phyloP scores from a whole-genome alignment of 768 basidiomycete species.

The Exsudoporus frostii region DNA sequence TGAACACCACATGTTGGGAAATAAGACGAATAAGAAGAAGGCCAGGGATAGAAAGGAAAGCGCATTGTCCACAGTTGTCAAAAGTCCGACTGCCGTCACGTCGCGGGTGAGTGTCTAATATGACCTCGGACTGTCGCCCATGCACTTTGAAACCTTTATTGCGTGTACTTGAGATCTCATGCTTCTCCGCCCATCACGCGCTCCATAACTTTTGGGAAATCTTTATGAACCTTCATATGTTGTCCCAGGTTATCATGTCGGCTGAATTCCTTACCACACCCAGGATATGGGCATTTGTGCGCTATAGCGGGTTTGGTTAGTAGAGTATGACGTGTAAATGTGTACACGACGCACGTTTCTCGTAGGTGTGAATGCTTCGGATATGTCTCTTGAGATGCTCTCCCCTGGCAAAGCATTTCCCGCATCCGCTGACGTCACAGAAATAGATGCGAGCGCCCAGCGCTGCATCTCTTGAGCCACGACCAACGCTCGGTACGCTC shows the following conservation, averaged over 20 bases:
- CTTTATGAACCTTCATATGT: constrained; percentile 79
- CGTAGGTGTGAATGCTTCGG: constrained; percentile 85
- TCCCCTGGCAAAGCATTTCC: constrained; percentile 82
- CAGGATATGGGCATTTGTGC: constrained; percentile 74
- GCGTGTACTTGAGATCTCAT: constrained; percentile 9
- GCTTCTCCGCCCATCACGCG: constrained; percentile 23
- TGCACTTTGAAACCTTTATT: constrained; percentile 19
- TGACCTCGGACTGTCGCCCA: constrained; percentile 22
- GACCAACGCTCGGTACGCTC: constrained; percentile 27
- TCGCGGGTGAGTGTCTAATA: constrained; percentile 11
- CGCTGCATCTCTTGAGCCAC: constrained; percentile 35
- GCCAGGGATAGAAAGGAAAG: constrained; percentile 20
- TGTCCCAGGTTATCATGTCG: constrained; percentile 87
- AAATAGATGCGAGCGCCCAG: constrained; percentile 54
- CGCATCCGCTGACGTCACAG: constrained; percentile 80
- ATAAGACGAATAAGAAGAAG: constrained; percentile 22
- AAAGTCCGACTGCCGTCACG: constrained; percentile 28
- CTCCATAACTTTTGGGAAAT: constrained; percentile 29
- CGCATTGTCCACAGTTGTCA: constrained; percentile 21
- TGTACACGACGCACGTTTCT: constrained; percentile 66
- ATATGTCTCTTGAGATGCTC: constrained; percentile 92
- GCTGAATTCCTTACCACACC: constrained; percentile 81
- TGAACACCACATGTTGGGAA: constrained; percentile 25
- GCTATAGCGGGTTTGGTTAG: constrained; percentile 42
- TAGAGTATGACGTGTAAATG: constrained; percentile 3